Percentiles rank a stretch among this genome's conserved stretches.
Conservation (phyloP, 108 stramenopile species). For the Aurantiochytrium sp. region DNA sequence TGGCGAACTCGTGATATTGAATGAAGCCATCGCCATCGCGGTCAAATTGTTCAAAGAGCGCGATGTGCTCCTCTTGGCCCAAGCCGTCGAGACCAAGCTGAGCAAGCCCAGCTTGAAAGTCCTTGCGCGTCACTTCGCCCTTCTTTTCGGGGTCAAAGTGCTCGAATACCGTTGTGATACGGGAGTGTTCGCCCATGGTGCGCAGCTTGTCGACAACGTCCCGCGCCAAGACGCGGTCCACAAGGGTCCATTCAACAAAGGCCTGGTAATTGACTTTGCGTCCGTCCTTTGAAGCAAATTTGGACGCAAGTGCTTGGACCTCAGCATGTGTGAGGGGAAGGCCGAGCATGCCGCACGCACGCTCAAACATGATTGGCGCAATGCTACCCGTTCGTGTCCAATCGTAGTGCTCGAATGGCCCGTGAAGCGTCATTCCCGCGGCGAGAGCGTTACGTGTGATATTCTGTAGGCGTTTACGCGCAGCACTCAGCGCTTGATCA, state of each 20-base stretch:
- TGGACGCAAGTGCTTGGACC: background rate
- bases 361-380: background rate
- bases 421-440: background rate
- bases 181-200: background rate
- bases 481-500: background rate
- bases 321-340: constrained; percentile 20
- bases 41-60: constrained; percentile 25
- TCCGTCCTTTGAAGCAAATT: background rate
- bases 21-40: constrained; percentile 13
- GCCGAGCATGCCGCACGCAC: background rate
- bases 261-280: background rate
- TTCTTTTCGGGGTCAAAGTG: background rate
- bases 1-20: constrained; percentile 20
- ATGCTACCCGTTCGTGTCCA: background rate
- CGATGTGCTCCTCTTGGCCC: background rate
- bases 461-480: background rate
- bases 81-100: constrained; percentile 1
- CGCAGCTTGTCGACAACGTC: background rate
- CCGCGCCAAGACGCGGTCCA: background rate
- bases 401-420: constrained; percentile 27
- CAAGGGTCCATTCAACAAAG: background rate
- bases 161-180: background rate
- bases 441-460: background rate
- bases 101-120: constrained; percentile 17
- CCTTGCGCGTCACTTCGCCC: background rate